phyloP scores from a whole-genome alignment of 2,329 filamentous ascomycete species.

The Diplodia intermedia region DNA sequence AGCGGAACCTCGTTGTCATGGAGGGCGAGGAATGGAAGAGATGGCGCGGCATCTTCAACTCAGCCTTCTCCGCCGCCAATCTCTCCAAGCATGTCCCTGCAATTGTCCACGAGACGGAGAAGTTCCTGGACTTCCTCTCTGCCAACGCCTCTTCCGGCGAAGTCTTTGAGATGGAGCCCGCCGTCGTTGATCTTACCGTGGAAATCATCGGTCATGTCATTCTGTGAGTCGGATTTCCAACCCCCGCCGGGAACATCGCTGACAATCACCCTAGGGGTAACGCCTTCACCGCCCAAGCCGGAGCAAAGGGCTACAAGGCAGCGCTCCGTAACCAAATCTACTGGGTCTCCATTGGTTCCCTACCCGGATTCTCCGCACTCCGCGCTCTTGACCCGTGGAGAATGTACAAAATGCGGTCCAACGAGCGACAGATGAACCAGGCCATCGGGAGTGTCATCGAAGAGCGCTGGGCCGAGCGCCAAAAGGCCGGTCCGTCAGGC shows the following conservation, averaged over 20 bases:
- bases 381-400: slow-evolving; percentile 8
- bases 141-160: slow-evolving; percentile 9
- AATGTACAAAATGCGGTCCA: slow-evolving; percentile 1
- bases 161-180: slow-evolving; percentile 28
- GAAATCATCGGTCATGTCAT: slow-evolving; percentile 32
- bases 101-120: slow-evolving; percentile 38
- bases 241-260: slow-evolving; percentile 35
- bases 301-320: slow-evolving; percentile 1
- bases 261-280: neutral
- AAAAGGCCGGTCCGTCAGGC: neutral
- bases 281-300: neutral
- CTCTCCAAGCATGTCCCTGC: slow-evolving; percentile 36
- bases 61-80: slow-evolving; percentile 38
- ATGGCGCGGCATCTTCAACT: slow-evolving; percentile 37
- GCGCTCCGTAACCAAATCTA: slow-evolving; percentile 13
- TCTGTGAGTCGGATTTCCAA: slow-evolving; percentile 37
- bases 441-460: slow-evolving; percentile 5
- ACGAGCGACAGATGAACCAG: slow-evolving; percentile 19
- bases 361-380: neutral
- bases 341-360: neutral
- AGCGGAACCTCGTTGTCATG: slow-evolving; percentile 27
- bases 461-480: slow-evolving; percentile 16
- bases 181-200: slow-evolving; percentile 22
- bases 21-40: slow-evolving; percentile 39
- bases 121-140: slow-evolving; percentile 33